phyloP scores from a whole-genome alignment of 352 stramenopile genomes.

The Globisporangium canariense region DNA sequence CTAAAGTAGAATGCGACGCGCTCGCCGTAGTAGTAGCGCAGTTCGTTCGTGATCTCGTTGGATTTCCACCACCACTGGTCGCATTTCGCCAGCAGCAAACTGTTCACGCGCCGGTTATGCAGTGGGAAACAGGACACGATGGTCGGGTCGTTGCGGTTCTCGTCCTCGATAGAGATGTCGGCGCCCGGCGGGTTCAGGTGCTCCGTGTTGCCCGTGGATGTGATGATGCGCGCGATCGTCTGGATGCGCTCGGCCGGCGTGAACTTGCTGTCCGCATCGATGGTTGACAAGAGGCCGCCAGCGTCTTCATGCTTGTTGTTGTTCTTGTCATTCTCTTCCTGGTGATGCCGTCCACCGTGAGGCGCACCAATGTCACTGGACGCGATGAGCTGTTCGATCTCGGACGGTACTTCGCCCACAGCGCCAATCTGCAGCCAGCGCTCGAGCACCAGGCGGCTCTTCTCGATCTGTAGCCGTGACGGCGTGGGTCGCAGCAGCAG shows the following conservation, averaged over 20 bases:
- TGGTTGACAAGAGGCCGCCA: not conserved
- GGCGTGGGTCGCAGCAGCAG: conserved; percentile 62
- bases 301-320: not conserved
- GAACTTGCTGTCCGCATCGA: conserved; percentile 68
- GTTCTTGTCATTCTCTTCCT: not conserved
- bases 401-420: conserved; percentile 79
- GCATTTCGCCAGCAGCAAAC: conserved; percentile 64
- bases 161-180: conserved; percentile 72
- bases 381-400: conserved; percentile 85
- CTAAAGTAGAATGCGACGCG: conserved; percentile 85
- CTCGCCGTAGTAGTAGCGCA: conserved; percentile 83
- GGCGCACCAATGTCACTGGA: conserved; percentile 61
- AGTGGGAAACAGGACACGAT: conserved; percentile 79
- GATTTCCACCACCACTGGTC: conserved; percentile 73
- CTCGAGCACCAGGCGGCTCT: conserved; percentile 74
- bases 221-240: conserved; percentile 86
- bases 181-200: conserved; percentile 77
- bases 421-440: conserved; percentile 85
- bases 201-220: conserved; percentile 62
- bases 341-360: conserved; percentile 11
- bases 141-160: conserved; percentile 70
- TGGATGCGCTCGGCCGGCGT: conserved; percentile 81
- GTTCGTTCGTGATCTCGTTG: conserved; percentile 80
- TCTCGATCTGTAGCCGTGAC: conserved; percentile 69
- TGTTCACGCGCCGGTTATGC: conserved; percentile 81